Conservation (phyloP, 371 early-diverging fungal genomes). For the Polyrhizophydium stewartii region DNA sequence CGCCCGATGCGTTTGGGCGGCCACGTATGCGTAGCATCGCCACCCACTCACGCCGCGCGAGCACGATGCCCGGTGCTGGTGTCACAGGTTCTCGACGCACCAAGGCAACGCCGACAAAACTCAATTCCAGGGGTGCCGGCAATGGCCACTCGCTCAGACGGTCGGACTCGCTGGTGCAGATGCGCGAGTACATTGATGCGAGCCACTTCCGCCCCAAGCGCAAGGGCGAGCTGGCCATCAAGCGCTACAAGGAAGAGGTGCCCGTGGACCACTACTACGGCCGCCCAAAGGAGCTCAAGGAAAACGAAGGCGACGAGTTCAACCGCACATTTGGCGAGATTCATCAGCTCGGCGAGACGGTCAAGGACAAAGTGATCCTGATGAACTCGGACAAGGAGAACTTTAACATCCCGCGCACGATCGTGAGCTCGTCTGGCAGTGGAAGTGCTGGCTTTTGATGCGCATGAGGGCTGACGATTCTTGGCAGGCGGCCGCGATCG, state of each 20-base stretch:
- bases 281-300: neutral
- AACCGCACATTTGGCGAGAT: neutral
- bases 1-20: too few species aligned
- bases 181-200: neutral
- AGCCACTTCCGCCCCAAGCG: constrained; percentile 1
- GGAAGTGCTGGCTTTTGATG: too few species aligned
- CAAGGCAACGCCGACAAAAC: too few species aligned
- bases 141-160: neutral
- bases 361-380: neutral
- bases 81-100: too few species aligned
- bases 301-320: constrained; percentile 5
- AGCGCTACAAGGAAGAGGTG: neutral
- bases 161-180: neutral
- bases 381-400: neutral
- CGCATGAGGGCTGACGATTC: too few species aligned
- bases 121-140: too few species aligned
- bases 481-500: constrained; percentile 1
- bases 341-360: neutral
- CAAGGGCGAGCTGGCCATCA: constrained; percentile 1
- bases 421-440: neutral
- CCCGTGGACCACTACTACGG: neutral
- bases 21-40: too few species aligned
- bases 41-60: too few species aligned
- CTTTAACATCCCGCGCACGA: neutral
- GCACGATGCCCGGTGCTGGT: too few species aligned